A percentile compares a stretch with the other conserved stretches of the same genome.
Evolutionary conservation across 139 green algal species (phyloP).

Genomic region (Chara braunii): DNA sequence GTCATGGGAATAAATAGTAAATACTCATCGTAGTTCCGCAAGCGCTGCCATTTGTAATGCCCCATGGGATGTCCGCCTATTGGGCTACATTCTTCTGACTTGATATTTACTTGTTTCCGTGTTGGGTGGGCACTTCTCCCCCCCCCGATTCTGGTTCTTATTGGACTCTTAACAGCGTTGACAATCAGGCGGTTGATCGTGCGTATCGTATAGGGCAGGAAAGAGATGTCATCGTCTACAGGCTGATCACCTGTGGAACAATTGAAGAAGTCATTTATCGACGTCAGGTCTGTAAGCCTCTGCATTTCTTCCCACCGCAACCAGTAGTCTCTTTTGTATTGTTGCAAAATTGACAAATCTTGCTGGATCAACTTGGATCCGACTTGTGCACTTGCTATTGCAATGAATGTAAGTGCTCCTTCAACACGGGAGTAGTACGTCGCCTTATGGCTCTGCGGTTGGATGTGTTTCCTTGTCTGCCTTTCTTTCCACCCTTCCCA

Average conservation of each 20-base stretch:
- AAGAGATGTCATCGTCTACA: slow-evolving; percentile 84
- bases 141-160: too few species aligned
- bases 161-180: slow-evolving; percentile 32
- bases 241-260: slow-evolving; percentile 86
- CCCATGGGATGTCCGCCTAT: too few species aligned
- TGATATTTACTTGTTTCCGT: too few species aligned
- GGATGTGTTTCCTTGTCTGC: slow-evolving; percentile 1
- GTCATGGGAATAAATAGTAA: too few species aligned
- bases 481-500: too few species aligned
- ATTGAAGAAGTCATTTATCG: slow-evolving; percentile 90
- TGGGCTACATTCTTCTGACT: too few species aligned
- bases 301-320: slow-evolving; percentile 43
- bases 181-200: slow-evolving; percentile 83
- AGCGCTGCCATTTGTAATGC: too few species aligned
- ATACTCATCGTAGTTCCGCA: too few species aligned
- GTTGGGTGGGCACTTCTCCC: too few species aligned
- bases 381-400: neutral
- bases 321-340: neutral
- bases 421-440: neutral
- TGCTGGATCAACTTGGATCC: neutral
- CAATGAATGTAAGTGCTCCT: neutral
- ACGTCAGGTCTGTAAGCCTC: slow-evolving; percentile 83
- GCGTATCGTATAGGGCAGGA: slow-evolving; percentile 93
- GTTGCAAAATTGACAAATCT: neutral
- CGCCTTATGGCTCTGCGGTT: neutral